Base-by-base conservation (phyloP, 2,329 filamentous ascomycete species). In the Gaeumannomyces sp. region DNA sequence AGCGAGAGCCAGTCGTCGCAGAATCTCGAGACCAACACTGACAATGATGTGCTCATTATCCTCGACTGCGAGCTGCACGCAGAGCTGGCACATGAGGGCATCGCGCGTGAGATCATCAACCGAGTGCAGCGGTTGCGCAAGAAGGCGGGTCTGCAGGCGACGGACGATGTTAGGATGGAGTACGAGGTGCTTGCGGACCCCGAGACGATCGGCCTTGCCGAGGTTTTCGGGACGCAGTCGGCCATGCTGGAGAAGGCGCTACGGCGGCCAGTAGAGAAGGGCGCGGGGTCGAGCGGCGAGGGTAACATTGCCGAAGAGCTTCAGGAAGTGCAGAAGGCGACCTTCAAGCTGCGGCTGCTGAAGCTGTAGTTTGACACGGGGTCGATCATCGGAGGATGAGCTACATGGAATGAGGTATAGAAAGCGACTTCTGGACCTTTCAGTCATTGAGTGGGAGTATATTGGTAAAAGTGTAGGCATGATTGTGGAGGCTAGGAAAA, bases 121-220 rank as follows among this genome's bases (percentile, higher is more conserved):
- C 89, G 94, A 57, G 90, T 99, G 28, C 95, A 99, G 79, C 86
- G 91, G 70, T 82, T 98, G 68, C 88, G 95, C 69, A 99, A 99
- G 85, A 95, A 95, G 81, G 93, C 93, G 10, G 92, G 92, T 0
- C 82, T 99, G 63, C 87, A 93, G 68, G 88, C 93, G 1, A 98
- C 94, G 0, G 95, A 99, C 73, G 95, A 98, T 73, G 89, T 99
- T 68, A 91, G 90, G 79, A 97, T 99, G 91, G 91, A 96, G 76
- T 98, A 97, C 79, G 83, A 83, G 65, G 87, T 98, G 6, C 78
- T 96, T 61, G 83, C 86, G 10, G 93, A 97, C 73, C 90, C 91
- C 0, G 90, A 95, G 2, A 83, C 86, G 59, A 83, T 93, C 66
- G 92, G 91, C 6, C 76, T 97, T 29, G 85, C 83, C 65, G 81